phyloP scores from a whole-genome alignment of 2,329 filamentous ascomycete genomes.

The Pyrenophora tritici-repentis region DNA sequence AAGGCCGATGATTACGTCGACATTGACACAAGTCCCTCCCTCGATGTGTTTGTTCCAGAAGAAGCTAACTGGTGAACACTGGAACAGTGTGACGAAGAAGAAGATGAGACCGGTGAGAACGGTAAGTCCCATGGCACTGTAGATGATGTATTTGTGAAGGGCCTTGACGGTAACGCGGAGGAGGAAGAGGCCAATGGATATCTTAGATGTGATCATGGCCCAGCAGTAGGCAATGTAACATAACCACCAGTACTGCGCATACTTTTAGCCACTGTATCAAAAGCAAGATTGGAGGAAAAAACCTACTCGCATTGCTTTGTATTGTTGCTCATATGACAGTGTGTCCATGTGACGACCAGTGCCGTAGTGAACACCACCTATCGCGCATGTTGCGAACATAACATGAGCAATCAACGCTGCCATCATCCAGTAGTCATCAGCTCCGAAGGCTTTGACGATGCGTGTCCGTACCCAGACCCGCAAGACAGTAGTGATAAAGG shows the following conservation, averaged over 20 bases:
- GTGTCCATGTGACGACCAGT: slow-evolving; percentile 40
- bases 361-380: slow-evolving; percentile 39
- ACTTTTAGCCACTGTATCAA: not conserved
- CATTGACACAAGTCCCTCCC: slow-evolving; percentile 50
- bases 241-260: slow-evolving; percentile 41
- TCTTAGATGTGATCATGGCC: slow-evolving; percentile 41
- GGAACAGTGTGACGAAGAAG: slow-evolving; percentile 57
- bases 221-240: slow-evolving; percentile 43
- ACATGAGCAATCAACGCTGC: slow-evolving; percentile 33
- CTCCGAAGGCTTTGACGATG: slow-evolving; percentile 48
- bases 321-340: slow-evolving; percentile 27
- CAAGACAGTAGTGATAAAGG: slow-evolving; percentile 45
- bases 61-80: slow-evolving; percentile 56
- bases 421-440: slow-evolving; percentile 44
- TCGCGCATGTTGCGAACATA: slow-evolving; percentile 39
- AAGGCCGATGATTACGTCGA: slow-evolving; percentile 49
- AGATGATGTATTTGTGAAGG: slow-evolving; percentile 45
- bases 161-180: slow-evolving; percentile 39
- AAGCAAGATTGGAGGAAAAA: not conserved
- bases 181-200: slow-evolving; percentile 43
- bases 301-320: slow-evolving; percentile 38
- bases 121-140: slow-evolving; percentile 41
- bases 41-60: slow-evolving; percentile 55
- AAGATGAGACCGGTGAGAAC: slow-evolving; percentile 47
- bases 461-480: slow-evolving; percentile 50